A percentile compares a stretch with the other conserved stretches of the same genome.
Evolutionary conservation across 2,329 filamentous ascomycete species (phyloP).

Genomic region (Zalaria sp.): DNA sequence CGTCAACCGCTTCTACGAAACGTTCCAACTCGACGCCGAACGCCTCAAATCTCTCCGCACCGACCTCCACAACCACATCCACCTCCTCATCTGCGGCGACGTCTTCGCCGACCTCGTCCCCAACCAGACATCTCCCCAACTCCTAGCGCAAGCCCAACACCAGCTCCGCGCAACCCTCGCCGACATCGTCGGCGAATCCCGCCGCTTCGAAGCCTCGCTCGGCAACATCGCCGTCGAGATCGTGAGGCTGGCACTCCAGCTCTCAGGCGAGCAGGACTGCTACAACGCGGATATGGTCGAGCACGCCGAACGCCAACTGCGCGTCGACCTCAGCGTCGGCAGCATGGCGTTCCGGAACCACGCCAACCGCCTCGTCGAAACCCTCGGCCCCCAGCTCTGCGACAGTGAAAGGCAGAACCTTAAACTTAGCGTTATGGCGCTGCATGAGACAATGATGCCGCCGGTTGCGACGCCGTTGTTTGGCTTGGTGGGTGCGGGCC

Average conservation of each 20-base stretch:
- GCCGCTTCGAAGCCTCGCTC: slow-evolving; percentile 24
- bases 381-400: slow-evolving; percentile 20
- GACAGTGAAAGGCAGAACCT: slow-evolving; percentile 18
- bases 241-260: slow-evolving; percentile 24
- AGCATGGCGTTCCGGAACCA: slow-evolving; percentile 15
- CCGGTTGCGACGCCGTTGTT: slow-evolving; percentile 2
- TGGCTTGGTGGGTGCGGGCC: too few relatives aligned
- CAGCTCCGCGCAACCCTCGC: slow-evolving; percentile 19
- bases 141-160: slow-evolving; percentile 7
- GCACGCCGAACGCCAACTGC: slow-evolving; percentile 19
- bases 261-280: slow-evolving; percentile 14
- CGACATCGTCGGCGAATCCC: slow-evolving; percentile 24
- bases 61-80: slow-evolving; percentile 40
- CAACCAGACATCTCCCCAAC: slow-evolving; percentile 16
- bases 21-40: slow-evolving; percentile 42
- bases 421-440: slow-evolving; percentile 24
- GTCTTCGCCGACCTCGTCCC: slow-evolving; percentile 27
- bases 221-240: slow-evolving; percentile 32
- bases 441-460: slow-evolving; percentile 28
- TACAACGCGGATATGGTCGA: slow-evolving; percentile 21
- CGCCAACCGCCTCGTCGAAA: slow-evolving; percentile 16
- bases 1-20: slow-evolving; percentile 36
- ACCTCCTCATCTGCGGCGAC: slow-evolving; percentile 39
- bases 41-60: slow-evolving; percentile 38
- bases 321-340: slow-evolving; percentile 15